A percentile compares a stretch with the other conserved stretches of the same genome.
Conservation (phyloP, 805 yeast genomes). For the Priceomyces medius region DNA sequence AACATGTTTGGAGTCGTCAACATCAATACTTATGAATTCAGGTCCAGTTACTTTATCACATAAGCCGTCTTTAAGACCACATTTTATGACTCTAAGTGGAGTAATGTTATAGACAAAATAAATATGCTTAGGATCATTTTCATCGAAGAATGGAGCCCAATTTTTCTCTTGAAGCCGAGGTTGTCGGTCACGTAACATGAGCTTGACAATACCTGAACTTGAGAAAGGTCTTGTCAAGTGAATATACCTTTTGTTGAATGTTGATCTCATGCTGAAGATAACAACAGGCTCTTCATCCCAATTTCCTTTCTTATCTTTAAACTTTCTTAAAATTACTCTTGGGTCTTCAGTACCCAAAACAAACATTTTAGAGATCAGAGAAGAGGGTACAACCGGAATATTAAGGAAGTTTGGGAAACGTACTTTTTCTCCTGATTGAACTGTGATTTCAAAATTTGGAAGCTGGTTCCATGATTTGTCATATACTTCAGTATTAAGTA, state of each 20-base stretch:
- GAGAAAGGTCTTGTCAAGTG: constrained; percentile 19
- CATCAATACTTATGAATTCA: constrained; percentile 1
- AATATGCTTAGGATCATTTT: constrained; percentile 4
- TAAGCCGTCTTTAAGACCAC: constrained; percentile 7
- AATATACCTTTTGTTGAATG: constrained; percentile 20
- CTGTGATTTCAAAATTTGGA: constrained; percentile 7
- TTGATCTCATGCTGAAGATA: constrained; percentile 19
- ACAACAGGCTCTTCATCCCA: constrained; percentile 20
- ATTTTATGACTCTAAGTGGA: constrained; percentile 9
- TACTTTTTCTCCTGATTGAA: constrained; percentile 2
- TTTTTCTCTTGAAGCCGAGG: constrained; percentile 11
- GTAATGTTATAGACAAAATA: constrained; percentile 9
- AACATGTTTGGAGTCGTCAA: constrained; percentile 7
- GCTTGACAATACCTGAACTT: constrained; percentile 1
- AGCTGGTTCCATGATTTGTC: constrained; percentile 21
- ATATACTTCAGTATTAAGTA: constrained; percentile 19
- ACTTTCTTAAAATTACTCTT: constrained; percentile 12
- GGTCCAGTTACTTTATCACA: constrained; percentile 8
- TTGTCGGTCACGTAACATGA: background rate
- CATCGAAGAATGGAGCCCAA: constrained; percentile 12
- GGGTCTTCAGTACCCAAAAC: constrained; percentile 19
- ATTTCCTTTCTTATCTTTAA: constrained; percentile 4
- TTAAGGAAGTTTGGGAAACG: constrained; percentile 12
- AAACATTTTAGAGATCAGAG: constrained; percentile 4
- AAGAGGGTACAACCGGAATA: constrained; percentile 8